Percentiles rank a stretch among this genome's conserved stretches.
phyloP scores from a whole-genome alignment of 2,329 filamentous ascomycete genomes.

The Paramyrothecium roridum region DNA sequence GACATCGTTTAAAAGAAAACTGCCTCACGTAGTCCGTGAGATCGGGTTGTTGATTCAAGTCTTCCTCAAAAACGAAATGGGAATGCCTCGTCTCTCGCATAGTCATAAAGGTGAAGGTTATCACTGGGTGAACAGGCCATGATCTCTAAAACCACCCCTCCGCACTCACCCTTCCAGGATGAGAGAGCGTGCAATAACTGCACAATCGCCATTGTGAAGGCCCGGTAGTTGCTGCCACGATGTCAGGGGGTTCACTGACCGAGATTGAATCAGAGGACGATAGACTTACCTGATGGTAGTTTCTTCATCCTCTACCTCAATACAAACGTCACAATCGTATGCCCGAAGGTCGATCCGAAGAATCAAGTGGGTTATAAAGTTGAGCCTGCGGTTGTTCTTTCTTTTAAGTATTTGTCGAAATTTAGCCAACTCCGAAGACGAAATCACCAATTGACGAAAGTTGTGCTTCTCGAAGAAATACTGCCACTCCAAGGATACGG shows the following conservation, averaged over 20 bases:
- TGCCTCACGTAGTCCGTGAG: conserved; percentile 1
- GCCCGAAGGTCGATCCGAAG: conserved; percentile 3
- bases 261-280: too few species aligned
- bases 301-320: not conserved
- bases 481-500: conserved; percentile 4
- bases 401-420: not conserved
- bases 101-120: not conserved
- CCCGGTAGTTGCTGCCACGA: conserved; percentile 5
- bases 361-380: conserved; percentile 1
- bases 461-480: conserved; percentile 4
- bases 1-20: not conserved
- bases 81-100: conserved; percentile 2
- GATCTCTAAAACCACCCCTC: conserved; percentile 5
- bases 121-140: conserved; percentile 8
- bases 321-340: conserved; percentile 1
- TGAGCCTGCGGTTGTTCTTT: conserved; percentile 1
- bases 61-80: conserved; percentile 5
- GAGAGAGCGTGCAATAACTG: conserved; percentile 3
- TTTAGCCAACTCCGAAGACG: not conserved
- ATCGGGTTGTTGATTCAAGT: not conserved
- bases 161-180: conserved; percentile 1
- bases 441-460: conserved; percentile 6
- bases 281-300: conserved; percentile 1
- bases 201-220: conserved; percentile 3
- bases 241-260: not conserved